phyloP scores from a whole-genome alignment of 345 rosid species.

The Rhizophora apiculata region DNA sequence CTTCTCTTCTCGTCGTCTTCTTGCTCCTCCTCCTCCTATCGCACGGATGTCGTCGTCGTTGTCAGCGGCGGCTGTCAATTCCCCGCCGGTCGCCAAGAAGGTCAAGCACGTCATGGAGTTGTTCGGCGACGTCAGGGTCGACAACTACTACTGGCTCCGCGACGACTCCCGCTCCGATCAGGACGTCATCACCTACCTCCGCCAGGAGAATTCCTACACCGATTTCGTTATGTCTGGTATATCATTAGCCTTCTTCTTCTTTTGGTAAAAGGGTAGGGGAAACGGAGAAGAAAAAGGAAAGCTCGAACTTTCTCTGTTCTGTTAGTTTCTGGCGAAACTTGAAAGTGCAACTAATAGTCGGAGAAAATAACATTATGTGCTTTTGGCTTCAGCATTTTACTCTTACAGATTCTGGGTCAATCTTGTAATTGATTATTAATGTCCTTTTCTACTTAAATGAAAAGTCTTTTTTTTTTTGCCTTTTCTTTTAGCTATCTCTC shows the following conservation, averaged over 20 bases:
- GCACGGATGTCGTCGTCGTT: not conserved
- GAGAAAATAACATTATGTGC: no score
- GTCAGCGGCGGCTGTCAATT: not conserved
- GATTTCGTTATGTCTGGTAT: conserved; percentile 58
- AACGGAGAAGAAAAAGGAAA: no score
- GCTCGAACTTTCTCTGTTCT: no score
- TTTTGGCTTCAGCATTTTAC: no score
- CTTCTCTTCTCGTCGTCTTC: not conserved
- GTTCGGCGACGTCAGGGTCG: conserved; percentile 76
- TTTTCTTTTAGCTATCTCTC: no score
- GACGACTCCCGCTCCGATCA: conserved; percentile 79
- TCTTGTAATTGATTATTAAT: no score
- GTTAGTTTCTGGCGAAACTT: no score
- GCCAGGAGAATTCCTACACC: conserved; percentile 65
- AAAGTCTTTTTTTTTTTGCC: no score
- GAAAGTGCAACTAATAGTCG: no score
- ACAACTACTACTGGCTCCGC: conserved; percentile 92
- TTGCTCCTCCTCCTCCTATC: not conserved
- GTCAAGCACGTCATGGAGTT: conserved; percentile 69
- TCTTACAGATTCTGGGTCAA: no score
- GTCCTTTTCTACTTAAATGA: no score
- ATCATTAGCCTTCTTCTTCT: not conserved
- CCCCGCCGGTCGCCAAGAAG: conserved; percentile 75
- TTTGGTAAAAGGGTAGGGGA: not conserved
- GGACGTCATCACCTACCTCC: conserved; percentile 57